Base-by-base conservation (phyloP, 2,329 filamentous ascomycete genomes). In the Setomelanomma holmii region DNA sequence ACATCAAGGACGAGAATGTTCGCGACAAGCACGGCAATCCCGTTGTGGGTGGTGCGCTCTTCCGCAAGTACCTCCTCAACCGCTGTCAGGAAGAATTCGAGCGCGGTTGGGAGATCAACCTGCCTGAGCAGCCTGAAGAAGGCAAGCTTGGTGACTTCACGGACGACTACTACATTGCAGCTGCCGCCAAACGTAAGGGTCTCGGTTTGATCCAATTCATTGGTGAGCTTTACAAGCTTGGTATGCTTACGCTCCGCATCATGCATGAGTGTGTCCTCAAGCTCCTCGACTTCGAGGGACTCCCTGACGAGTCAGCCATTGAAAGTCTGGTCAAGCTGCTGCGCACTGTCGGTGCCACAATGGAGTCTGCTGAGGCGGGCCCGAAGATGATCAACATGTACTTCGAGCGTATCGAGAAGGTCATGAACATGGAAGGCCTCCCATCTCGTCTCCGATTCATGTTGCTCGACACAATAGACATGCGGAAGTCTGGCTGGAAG, bases 261-360 rank as follows among this genome's bases (percentile, higher is more conserved):
- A 99, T 99, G 95, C 93, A 99, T 81, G 91, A 97, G 78, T 99
- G 95, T 84, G 92, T 99, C 22, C 89, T 92, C 80, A 96, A 96
- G 78, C 85, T 99, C 59, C 90, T 99, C 63, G 93, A 99, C 78
- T 98, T 96, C 77, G 89, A 93, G 71, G 92, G 91, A 56, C 81
- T 91, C 55, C 95, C 95, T 39, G 95, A 99, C 66, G 95, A 99
- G 79, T 90, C 93, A 47, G 93, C 97, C 75, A 89, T 99, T 55
- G 95, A 99, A 82, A 96, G 91, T 64, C 86, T 99, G 76, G 92
- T 89, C 68, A 97, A 96, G 79, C 84, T 99, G 58, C 85, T 99
- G 56, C 87, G 89, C 63, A 96, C 95, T 34, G 96, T 99, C 59
- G 95, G 95, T 80, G 84, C 80, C 64, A 93, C 92, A 73, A 87